Conservation (phyloP, 306 rosid species). For the Hippophae tibetana region DNA sequence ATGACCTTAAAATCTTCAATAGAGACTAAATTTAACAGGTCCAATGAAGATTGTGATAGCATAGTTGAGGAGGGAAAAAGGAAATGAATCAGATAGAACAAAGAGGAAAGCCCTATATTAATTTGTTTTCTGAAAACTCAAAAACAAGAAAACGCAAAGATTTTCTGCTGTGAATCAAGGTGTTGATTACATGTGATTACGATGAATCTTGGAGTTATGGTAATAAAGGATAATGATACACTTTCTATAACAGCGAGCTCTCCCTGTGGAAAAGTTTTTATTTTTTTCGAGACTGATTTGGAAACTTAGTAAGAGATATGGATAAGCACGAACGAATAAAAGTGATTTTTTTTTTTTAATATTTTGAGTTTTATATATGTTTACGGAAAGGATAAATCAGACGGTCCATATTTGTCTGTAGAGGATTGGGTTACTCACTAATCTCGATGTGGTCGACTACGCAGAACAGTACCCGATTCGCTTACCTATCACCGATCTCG, state of each 20-base stretch:
- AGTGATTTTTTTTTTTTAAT: too few species aligned
- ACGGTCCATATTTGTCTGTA: too few species aligned
- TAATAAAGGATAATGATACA: conserved; percentile 22
- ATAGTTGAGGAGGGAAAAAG: conserved; percentile 14
- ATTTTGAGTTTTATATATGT: too few species aligned
- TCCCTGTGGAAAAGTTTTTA: neutral
- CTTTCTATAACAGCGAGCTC: conserved; percentile 21
- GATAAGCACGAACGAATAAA: conserved; percentile 39
- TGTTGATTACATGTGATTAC: conserved; percentile 14
- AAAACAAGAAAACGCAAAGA: neutral
- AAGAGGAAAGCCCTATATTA: neutral
- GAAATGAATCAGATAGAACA: neutral
- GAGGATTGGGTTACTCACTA: too few species aligned
- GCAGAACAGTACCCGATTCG: too few species aligned
- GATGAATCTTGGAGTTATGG: conserved; percentile 22
- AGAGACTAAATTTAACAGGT: conserved; percentile 39
- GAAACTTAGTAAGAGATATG: conserved; percentile 5
- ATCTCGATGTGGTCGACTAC: too few species aligned
- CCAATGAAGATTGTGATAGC: conserved; percentile 52
- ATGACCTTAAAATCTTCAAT: conserved; percentile 29
- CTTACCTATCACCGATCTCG: too few species aligned
- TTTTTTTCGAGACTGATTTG: neutral
- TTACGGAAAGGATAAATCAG: too few species aligned
- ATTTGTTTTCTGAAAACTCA: neutral
- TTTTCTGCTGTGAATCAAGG: neutral